These are phyloP conservation scores for Candida adriatica DNA, from an alignment of 805 yeast species.

Conservation along the genomic window DNA sequence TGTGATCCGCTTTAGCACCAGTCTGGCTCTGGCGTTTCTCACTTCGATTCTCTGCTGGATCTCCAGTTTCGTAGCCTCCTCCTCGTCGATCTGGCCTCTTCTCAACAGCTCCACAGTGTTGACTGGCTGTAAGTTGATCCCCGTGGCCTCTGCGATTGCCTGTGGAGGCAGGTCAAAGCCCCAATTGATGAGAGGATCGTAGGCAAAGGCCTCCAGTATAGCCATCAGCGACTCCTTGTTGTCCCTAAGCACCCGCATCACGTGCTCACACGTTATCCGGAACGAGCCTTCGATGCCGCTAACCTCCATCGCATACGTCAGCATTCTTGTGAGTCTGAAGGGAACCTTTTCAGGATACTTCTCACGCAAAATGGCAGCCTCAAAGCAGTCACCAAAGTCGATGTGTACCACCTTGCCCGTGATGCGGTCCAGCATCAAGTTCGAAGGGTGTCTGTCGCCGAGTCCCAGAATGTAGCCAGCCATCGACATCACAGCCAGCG, in stretches of 20 bases:
- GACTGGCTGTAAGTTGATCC: slow-evolving; percentile 57
- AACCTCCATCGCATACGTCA: slow-evolving; percentile 97
- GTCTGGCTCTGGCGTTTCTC: slow-evolving; percentile 83
- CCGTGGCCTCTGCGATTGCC: slow-evolving; percentile 68
- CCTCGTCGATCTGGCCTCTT: slow-evolving; percentile 68
- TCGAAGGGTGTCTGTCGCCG: slow-evolving; percentile 98
- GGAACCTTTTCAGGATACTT: slow-evolving; percentile 98
- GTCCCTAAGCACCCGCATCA: slow-evolving; percentile 88
- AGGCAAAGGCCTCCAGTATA: slow-evolving; percentile 94
- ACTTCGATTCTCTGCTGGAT: slow-evolving; percentile 63
- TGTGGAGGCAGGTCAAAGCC: slow-evolving; percentile 90
- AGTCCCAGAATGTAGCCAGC: slow-evolving; percentile 94
- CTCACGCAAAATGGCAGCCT: slow-evolving; percentile 93
- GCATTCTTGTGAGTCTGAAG: slow-evolving; percentile 92
- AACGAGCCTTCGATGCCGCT: slow-evolving; percentile 97
- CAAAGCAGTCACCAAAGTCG: slow-evolving; percentile 99
- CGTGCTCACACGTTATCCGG: slow-evolving; percentile 94
- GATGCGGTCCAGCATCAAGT: slow-evolving; percentile 86
- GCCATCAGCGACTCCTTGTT: slow-evolving; percentile 98
- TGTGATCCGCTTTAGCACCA: slow-evolving; percentile 82
- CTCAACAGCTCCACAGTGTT: slow-evolving; percentile 67
- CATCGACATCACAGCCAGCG: slow-evolving; percentile 98
- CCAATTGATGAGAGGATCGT: slow-evolving; percentile 98
- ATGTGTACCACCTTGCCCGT: slow-evolving; percentile 96
- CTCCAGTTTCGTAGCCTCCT: slow-evolving; percentile 66